phyloP scores from a whole-genome alignment of 345 rosid species.

The Triadica sebifera region DNA sequence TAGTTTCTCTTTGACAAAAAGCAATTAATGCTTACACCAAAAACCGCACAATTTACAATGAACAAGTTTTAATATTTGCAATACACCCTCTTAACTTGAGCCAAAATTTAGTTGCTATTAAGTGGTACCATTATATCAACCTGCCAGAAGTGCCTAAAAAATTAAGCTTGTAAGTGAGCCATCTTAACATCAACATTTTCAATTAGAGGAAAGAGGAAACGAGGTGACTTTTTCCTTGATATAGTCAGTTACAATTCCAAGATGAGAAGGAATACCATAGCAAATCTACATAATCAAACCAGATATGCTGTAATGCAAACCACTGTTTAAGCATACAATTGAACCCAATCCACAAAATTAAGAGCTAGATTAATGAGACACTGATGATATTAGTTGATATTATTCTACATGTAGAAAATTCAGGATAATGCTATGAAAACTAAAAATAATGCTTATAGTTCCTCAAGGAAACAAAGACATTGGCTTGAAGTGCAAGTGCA shows the following conservation, averaged over 20 bases:
- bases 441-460: too few relatives aligned
- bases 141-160: neutral
- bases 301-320: neutral
- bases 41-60: neutral
- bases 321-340: neutral
- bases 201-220: neutral
- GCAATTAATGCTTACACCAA: neutral
- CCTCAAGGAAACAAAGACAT: too few relatives aligned
- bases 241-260: too few relatives aligned
- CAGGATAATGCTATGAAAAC: too few relatives aligned
- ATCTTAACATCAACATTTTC: neutral
- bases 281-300: neutral
- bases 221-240: neutral
- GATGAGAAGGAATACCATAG: neutral
- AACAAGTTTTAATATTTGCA: neutral
- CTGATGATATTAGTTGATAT: too few relatives aligned
- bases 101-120: neutral
- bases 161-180: neutral
- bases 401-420: too few relatives aligned
- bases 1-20: neutral
- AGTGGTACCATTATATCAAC: neutral
- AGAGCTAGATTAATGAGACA: too few relatives aligned
- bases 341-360: neutral
- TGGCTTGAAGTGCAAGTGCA: constrained; percentile 15
- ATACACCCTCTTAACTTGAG: neutral